Percentiles rank a stretch among this genome's conserved stretches.
Evolutionary conservation across 78 protist genomes (phyloP).

Genomic region (Creolimax fragrantissima): DNA sequence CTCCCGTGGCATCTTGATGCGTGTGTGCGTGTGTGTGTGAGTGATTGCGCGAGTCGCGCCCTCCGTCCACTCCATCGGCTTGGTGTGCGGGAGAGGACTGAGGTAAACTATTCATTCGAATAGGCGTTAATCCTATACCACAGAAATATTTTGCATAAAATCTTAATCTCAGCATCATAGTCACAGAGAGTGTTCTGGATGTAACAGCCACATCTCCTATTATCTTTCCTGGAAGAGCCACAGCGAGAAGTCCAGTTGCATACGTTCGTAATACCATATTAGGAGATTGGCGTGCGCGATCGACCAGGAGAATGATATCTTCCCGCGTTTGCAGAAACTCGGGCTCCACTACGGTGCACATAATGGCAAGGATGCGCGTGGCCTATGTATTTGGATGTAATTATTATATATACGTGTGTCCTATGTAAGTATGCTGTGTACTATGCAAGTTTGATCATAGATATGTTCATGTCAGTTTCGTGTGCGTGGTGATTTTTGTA

Average conservation of each 20-base stretch:
- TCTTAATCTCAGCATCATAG: neutral
- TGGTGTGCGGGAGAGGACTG: neutral
- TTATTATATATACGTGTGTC: neutral
- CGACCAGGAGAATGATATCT: neutral
- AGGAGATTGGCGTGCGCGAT: neutral
- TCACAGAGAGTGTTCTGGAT: neutral
- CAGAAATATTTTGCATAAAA: neutral
- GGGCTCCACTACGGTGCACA: neutral
- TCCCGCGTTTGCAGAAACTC: neutral
- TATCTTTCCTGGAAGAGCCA: neutral
- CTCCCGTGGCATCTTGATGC: neutral
- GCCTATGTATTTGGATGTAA: neutral
- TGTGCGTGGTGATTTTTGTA: no score
- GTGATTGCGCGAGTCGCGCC: no score
- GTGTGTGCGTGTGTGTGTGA: neutral
- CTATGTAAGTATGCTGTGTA: no score
- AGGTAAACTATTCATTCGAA: neutral
- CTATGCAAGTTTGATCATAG: no score
- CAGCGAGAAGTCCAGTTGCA: neutral
- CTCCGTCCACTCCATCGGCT: no score
- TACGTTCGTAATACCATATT: neutral
- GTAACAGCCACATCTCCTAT: neutral
- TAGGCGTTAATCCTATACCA: neutral
- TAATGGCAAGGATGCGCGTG: neutral
- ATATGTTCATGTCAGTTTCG: no score